Conservation (phyloP, 306 rosid species). For the Bauhinia variegata region DNA sequence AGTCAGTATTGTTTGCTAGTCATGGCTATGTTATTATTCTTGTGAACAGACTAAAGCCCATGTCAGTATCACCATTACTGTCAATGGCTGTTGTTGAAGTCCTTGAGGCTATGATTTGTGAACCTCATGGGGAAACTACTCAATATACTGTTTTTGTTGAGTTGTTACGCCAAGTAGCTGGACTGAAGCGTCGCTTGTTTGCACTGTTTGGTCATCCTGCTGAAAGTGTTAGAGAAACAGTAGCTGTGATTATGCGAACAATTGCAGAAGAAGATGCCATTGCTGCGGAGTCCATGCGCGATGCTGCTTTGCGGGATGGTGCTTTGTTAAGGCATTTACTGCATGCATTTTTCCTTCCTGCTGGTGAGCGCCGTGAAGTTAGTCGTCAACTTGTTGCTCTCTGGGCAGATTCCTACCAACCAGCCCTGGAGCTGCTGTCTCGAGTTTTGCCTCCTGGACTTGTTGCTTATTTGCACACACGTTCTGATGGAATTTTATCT, state of each 20-base stretch:
- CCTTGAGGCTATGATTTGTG: conserved; percentile 98
- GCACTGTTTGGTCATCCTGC: conserved; percentile 99
- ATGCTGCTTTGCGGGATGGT: conserved; percentile 98
- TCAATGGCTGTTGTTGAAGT: conserved; percentile 98
- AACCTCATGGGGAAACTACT: conserved; percentile 96
- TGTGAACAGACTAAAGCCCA: conserved; percentile 90
- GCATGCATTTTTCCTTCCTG: conserved; percentile 89
- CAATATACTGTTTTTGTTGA: conserved; percentile 94
- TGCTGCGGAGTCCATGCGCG: conserved; percentile 99
- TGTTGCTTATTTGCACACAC: conserved; percentile 97
- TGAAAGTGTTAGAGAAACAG: conserved; percentile 93
- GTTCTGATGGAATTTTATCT: conserved; percentile 65
- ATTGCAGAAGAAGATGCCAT: conserved; percentile 99
- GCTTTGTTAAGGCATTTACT: conserved; percentile 90
- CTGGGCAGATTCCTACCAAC: conserved; percentile 99
- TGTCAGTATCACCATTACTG: conserved; percentile 87
- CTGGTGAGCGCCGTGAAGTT: conserved; percentile 93
- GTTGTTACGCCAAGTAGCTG: conserved; percentile 96
- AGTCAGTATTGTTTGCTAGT: conserved; percentile 92
- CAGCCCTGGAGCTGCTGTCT: conserved; percentile 86
- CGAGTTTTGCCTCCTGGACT: conserved; percentile 98
- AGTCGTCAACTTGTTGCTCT: conserved; percentile 98
- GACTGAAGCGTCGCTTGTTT: conserved; percentile 96
- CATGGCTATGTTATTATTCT: conserved; percentile 75
- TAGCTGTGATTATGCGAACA: conserved; percentile 96